phyloP scores from a whole-genome alignment of 352 stramenopile genomes.

The Globisporangium ultimum region DNA sequence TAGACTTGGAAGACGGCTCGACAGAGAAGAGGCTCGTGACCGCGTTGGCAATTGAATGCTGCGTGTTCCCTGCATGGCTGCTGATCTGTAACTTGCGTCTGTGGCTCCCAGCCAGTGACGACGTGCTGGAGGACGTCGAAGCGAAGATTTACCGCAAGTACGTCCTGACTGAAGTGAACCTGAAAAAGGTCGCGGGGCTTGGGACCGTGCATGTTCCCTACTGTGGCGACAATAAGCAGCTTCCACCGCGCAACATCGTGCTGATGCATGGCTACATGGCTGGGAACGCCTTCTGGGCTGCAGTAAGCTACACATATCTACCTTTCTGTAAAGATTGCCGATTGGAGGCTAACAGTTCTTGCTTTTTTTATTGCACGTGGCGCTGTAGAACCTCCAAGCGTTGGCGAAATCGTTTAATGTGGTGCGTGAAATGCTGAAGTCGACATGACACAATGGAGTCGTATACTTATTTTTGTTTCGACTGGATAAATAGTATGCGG shows the following conservation, averaged over 20 bases:
- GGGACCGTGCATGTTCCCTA: conserved; percentile 78
- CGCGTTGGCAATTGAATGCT: conserved; percentile 36
- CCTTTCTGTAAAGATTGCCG: background rate
- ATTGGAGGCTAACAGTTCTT: conserved; percentile 2
- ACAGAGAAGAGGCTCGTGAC: conserved; percentile 33
- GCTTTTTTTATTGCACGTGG: conserved; percentile 1
- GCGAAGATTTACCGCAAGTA: conserved; percentile 70
- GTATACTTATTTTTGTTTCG: background rate
- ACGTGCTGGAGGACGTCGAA: conserved; percentile 50
- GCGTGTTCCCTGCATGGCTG: conserved; percentile 47
- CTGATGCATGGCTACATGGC: conserved; percentile 78
- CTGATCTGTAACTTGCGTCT: conserved; percentile 41
- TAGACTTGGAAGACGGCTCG: conserved; percentile 27
- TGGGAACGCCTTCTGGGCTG: conserved; percentile 74
- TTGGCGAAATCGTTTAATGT: conserved; percentile 79
- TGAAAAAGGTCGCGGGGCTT: conserved; percentile 55
- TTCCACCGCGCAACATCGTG: conserved; percentile 56
- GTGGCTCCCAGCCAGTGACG: conserved; percentile 54
- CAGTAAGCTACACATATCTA: conserved; percentile 23
- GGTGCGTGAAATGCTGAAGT: conserved; percentile 26
- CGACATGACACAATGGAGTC: background rate
- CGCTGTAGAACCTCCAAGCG: conserved; percentile 58
- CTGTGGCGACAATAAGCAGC: conserved; percentile 49
- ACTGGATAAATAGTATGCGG: conserved; percentile 48
- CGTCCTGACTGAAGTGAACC: conserved; percentile 47